Conservation (phyloP, 225 moss, liverwort and hornwort genomes). For the Takakia lepidozioides region DNA sequence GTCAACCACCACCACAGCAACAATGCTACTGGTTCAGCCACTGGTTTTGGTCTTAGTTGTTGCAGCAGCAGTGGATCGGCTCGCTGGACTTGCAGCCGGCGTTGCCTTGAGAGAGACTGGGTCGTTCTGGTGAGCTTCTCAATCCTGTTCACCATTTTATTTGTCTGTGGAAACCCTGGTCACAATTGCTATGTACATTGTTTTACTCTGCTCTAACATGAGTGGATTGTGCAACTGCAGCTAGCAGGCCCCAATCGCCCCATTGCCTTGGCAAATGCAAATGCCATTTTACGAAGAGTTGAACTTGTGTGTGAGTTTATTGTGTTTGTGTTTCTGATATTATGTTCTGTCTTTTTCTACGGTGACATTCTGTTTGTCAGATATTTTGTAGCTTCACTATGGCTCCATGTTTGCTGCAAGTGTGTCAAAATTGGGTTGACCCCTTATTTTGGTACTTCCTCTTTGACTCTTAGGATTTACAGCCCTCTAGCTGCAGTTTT, state of each 20-base stretch:
- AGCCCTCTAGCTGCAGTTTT: too few relatives aligned
- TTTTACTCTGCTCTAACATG: too few relatives aligned
- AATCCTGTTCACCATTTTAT: slow-evolving; percentile 18
- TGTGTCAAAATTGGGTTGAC: slow-evolving; percentile 61
- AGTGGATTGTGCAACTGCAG: slow-evolving; percentile 35
- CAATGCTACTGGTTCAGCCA: slow-evolving; percentile 48
- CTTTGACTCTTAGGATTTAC: too few relatives aligned
- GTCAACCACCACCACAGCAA: slow-evolving; percentile 42
- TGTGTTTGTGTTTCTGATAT: too few relatives aligned
- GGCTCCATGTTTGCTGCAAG: too few relatives aligned
- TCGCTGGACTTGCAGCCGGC: slow-evolving; percentile 65
- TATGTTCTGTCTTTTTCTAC: too few relatives aligned
- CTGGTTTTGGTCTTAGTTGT: slow-evolving; percentile 69
- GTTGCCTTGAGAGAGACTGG: slow-evolving; percentile 87
- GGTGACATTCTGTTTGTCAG: too few relatives aligned
- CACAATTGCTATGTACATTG: too few relatives aligned
- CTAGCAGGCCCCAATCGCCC: slow-evolving; percentile 71
- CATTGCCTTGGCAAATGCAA: slow-evolving; percentile 68
- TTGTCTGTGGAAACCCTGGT: not conserved
- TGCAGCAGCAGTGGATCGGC: slow-evolving; percentile 59
- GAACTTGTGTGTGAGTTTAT: slow-evolving; percentile 76
- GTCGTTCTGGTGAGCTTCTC: slow-evolving; percentile 48
- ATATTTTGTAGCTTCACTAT: too few relatives aligned
- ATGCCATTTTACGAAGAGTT: slow-evolving; percentile 68
- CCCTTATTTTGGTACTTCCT: slow-evolving; percentile 66